These are phyloP conservation scores for Pseudocercospora macadamiae DNA, from an alignment of 2,329 filamentous ascomycete species.

Conservation along the genomic window DNA sequence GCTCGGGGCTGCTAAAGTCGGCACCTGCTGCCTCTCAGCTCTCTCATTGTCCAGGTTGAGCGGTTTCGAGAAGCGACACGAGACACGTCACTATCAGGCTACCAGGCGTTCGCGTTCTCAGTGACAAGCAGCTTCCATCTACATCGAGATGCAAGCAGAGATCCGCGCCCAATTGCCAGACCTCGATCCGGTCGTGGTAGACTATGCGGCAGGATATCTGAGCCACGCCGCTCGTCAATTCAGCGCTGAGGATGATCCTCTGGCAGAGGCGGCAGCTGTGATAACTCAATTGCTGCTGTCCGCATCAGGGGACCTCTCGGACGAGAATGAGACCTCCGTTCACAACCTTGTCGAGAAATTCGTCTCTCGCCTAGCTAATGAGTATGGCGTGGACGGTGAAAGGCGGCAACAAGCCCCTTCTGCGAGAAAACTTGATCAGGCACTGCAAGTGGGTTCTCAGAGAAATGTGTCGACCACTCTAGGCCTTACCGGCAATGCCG, in stretches of 20 bases:
- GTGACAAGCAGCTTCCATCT: slow-evolving; percentile 9
- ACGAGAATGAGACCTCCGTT: slow-evolving; percentile 74
- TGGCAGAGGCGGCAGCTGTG: slow-evolving; percentile 79
- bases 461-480: slow-evolving; percentile 95
- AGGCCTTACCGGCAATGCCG: slow-evolving; percentile 77
- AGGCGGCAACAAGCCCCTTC: slow-evolving; percentile 71
- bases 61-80: slow-evolving; percentile 11
- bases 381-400: slow-evolving; percentile 69
- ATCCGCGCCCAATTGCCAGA: slow-evolving; percentile 41
- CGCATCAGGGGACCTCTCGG: slow-evolving; percentile 80
- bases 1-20: slow-evolving; percentile 9
- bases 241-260: slow-evolving; percentile 74
- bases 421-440: slow-evolving; percentile 86
- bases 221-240: slow-evolving; percentile 88
- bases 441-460: slow-evolving; percentile 90
- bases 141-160: slow-evolving; percentile 40
- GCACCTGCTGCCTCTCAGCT: background rate
- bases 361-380: slow-evolving; percentile 76
- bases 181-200: slow-evolving; percentile 42
- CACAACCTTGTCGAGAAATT: slow-evolving; percentile 86
- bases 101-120: no score
- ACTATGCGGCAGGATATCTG: slow-evolving; percentile 74
- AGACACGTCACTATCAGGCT: slow-evolving; percentile 18
- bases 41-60: slow-evolving; percentile 1
- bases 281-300: slow-evolving; percentile 90